Percentiles rank a stretch among this genome's conserved stretches.
Conservation (phyloP, 2,329 filamentous ascomycete species). For the Aspergillus sclerotialis region DNA sequence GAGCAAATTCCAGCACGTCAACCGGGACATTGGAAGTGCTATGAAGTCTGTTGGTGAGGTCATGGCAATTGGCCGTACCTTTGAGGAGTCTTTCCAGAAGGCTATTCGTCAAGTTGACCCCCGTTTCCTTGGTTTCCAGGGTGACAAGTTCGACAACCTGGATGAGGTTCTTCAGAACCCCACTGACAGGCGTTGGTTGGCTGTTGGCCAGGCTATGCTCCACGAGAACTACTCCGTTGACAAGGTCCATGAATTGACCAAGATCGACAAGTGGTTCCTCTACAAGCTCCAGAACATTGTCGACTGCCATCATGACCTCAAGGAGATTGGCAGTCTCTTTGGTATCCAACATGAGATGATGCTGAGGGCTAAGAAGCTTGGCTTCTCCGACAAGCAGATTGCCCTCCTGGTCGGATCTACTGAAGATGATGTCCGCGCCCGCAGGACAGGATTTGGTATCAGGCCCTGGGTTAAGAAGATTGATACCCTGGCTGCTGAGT, state of each 20-base stretch:
- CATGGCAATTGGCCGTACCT: constrained; percentile 97
- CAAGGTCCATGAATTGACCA: constrained; percentile 83
- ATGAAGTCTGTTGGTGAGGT: constrained; percentile 99
- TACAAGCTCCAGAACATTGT: constrained; percentile 98
- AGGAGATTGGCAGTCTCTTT: constrained; percentile 74
- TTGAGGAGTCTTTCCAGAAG: constrained; percentile 99
- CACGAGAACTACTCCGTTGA: constrained; percentile 95
- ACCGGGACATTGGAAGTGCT: constrained; percentile 90
- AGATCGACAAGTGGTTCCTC: constrained; percentile 99
- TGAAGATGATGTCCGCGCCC: constrained; percentile 83
- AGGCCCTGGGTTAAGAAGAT: constrained; percentile 97
- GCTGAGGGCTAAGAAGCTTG: constrained; percentile 89
- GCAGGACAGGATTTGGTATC: constrained; percentile 79
- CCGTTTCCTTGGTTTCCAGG: constrained; percentile 85
- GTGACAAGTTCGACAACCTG: constrained; percentile 86
- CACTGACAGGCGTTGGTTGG: constrained; percentile 93
- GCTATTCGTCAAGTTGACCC: constrained; percentile 96
- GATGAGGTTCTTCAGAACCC: constrained; percentile 87
- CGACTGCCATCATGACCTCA: constrained; percentile 77
- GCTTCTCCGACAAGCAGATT: constrained; percentile 96
- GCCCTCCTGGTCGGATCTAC: constrained; percentile 74
- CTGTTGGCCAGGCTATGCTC: constrained; percentile 94
- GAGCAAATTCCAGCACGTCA: constrained; percentile 98
- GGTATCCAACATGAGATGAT: constrained; percentile 83
- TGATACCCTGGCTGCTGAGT: constrained; percentile 93